Conservation (phyloP, 176 grass and related monocot species). For the Zizania latifolia region DNA sequence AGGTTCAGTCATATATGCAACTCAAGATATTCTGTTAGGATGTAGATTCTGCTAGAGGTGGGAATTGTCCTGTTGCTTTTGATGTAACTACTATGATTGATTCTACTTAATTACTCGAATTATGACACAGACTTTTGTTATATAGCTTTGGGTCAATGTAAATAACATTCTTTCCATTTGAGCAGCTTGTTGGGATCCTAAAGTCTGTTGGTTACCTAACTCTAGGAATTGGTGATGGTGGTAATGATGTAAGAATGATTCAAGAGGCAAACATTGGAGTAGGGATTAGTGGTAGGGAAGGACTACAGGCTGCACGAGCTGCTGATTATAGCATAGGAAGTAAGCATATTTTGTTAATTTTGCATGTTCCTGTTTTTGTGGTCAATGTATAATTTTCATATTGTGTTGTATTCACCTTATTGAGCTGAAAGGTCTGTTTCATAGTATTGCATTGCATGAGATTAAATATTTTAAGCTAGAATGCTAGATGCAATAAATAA, state of each 20-base stretch:
- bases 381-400: background rate
- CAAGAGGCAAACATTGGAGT: constrained; percentile 93
- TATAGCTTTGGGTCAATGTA: background rate
- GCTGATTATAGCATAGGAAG: constrained; percentile 95
- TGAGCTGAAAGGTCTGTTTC: background rate
- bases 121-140: background rate
- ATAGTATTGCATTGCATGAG: background rate
- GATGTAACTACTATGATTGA: background rate
- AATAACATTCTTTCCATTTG: constrained; percentile 28
- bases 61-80: background rate
- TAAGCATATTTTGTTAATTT: constrained; percentile 33
- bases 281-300: constrained; percentile 91
- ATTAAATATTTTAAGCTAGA: background rate
- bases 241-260: constrained; percentile 99
- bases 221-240: constrained; percentile 88
- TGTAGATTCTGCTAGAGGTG: background rate
- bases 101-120: background rate
- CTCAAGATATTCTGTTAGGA: background rate
- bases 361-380: background rate
- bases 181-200: constrained; percentile 77
- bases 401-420: background rate
- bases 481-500: background rate
- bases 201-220: constrained; percentile 70
- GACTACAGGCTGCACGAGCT: constrained; percentile 90
- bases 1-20: background rate